These are phyloP conservation scores for Trapa incisa DNA, from an alignment of 345 rosid species.

Conservation along the genomic window DNA sequence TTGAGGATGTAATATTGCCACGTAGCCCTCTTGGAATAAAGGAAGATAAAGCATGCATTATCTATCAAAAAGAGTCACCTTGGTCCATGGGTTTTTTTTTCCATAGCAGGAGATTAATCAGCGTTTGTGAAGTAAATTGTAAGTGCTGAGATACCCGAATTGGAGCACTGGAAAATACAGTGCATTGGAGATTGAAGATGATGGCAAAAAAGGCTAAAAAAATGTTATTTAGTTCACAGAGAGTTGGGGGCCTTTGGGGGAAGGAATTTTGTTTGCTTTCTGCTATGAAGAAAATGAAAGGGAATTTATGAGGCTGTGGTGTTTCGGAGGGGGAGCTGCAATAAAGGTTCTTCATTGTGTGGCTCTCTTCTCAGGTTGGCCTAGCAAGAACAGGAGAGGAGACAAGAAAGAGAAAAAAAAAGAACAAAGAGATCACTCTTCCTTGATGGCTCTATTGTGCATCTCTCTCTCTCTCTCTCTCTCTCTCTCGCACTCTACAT, in stretches of 20 bases:
- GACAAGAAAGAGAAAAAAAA: slow-evolving; percentile 4
- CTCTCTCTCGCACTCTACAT: not conserved
- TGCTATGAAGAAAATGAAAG: not conserved
- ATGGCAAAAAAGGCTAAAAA: not conserved
- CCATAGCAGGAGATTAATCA: not conserved
- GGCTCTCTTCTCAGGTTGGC: slow-evolving; percentile 54
- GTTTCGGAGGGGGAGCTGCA: slow-evolving; percentile 16
- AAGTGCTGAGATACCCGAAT: not conserved
- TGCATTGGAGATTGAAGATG: not conserved
- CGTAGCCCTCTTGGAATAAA: slow-evolving; percentile 5
- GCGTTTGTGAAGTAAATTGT: too few species aligned
- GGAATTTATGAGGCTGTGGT: slow-evolving; percentile 47
- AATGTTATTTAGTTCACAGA: not conserved
- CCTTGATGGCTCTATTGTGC: not conserved
- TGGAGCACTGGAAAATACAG: not conserved
- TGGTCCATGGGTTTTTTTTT: not conserved
- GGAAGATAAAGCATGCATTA: not conserved
- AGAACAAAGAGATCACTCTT: slow-evolving; percentile 14
- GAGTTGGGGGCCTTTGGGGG: not conserved
- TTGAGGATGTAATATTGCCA: slow-evolving; percentile 8
- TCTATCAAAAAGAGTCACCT: not conserved
- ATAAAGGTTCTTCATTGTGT: slow-evolving; percentile 26
- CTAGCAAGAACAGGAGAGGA: slow-evolving; percentile 19
- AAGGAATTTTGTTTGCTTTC: not conserved
- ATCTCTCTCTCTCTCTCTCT: slow-evolving; percentile 1